Evolutionary conservation across 495 filamentous ascomycete species (phyloP).

Genomic region (Clohesyomyces aquaticus): DNA sequence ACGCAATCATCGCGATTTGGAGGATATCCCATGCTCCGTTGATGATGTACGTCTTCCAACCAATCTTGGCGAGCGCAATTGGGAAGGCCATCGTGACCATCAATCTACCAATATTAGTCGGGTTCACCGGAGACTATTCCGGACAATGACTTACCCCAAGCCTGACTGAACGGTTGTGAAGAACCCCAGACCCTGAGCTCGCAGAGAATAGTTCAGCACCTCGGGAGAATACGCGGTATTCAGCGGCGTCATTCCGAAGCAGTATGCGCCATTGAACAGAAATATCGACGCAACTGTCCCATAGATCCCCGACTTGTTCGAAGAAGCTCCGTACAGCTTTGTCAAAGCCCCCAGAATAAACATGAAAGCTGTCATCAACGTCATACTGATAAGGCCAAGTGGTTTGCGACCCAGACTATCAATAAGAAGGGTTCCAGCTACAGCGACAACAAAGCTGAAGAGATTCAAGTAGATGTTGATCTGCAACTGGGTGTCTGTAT

Average conservation of each 20-base stretch:
- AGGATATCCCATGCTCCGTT: conserved; percentile 22
- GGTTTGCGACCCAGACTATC: conserved; percentile 21
- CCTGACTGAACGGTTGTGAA: too few relatives aligned
- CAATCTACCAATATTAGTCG: conserved; percentile 18
- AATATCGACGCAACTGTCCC: conserved; percentile 30
- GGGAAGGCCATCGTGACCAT: conserved; percentile 26
- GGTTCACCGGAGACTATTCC: too few relatives aligned
- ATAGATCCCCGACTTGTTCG: conserved; percentile 23
- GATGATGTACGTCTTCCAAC: conserved; percentile 28
- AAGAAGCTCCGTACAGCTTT: conserved; percentile 7
- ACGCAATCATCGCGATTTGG: conserved; percentile 8
- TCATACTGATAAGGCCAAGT: neutral
- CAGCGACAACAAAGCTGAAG: conserved; percentile 19
- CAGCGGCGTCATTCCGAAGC: conserved; percentile 23
- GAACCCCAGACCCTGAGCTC: conserved; percentile 21
- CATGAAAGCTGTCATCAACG: neutral
- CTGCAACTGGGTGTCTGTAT: conserved; percentile 22
- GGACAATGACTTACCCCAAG: too few relatives aligned
- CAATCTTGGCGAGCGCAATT: conserved; percentile 14
- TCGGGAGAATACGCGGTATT: conserved; percentile 23
- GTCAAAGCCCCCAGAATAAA: conserved; percentile 20
- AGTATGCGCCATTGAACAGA: conserved; percentile 21
- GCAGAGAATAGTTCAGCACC: conserved; percentile 16
- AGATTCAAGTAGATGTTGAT: conserved; percentile 23
- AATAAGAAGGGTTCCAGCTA: conserved; percentile 3